Evolutionary conservation across 495 filamentous ascomycete genomes (phyloP).

Genomic region (Aspergillus baeticus): DNA sequence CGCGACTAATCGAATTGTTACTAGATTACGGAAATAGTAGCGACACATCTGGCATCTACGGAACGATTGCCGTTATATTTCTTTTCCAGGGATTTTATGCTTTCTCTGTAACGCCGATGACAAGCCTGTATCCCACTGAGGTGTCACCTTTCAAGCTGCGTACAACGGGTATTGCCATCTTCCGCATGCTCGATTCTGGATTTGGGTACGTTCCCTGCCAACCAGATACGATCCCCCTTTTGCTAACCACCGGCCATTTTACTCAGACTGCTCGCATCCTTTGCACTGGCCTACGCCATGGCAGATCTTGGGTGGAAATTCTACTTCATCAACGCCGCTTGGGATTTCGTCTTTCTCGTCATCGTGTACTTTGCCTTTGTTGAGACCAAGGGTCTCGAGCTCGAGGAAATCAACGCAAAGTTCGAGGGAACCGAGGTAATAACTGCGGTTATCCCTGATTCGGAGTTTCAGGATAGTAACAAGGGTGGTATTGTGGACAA

Average conservation of each 20-base stretch:
- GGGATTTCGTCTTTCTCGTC: not conserved
- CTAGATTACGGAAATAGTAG: not conserved
- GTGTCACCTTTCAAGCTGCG: not conserved
- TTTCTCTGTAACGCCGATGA: not conserved
- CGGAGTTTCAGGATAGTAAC: not conserved
- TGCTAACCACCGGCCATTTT: too few relatives aligned
- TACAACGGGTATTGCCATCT: not conserved
- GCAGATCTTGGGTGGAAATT: not conserved
- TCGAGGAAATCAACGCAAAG: not conserved
- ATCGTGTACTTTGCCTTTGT: not conserved
- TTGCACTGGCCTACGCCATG: not conserved
- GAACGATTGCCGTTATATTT: slow-evolving; percentile 1
- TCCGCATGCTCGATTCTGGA: not conserved
- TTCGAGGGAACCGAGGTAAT: not conserved
- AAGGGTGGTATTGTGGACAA: not conserved
- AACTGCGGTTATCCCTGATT: not conserved
- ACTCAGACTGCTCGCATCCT: not conserved
- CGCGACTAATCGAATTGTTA: too few relatives aligned
- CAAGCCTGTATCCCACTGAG: not conserved
- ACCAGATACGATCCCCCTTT: too few relatives aligned
- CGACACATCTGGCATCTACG: not conserved
- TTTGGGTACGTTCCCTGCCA: not conserved
- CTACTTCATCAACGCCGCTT: not conserved
- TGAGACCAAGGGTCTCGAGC: not conserved
- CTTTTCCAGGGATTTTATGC: slow-evolving; percentile 2